Conservation (phyloP, 2,329 filamentous ascomycete genomes). For the Arthrobotrys conoides region DNA sequence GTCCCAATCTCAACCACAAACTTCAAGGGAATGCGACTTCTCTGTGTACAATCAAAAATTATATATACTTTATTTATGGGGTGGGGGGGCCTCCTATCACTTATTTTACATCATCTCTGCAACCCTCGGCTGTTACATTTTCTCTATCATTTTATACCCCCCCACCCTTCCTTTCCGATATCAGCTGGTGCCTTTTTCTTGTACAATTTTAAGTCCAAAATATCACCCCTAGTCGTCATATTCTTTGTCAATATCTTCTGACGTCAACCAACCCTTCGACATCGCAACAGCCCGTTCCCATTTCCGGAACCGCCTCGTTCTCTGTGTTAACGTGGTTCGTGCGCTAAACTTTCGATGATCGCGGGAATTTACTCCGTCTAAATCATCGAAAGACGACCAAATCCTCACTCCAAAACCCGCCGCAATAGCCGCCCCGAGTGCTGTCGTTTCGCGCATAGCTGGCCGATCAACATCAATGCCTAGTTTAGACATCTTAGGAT, state of each 20-base stretch:
- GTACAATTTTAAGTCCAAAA: not conserved
- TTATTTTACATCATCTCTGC: not conserved
- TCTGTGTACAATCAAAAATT: conserved; percentile 11
- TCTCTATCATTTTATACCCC: not conserved
- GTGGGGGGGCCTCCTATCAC: not conserved
- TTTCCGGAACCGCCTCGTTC: conserved; percentile 31
- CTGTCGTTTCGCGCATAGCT: conserved; percentile 90
- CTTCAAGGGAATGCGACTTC: not conserved
- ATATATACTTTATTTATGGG: conserved; percentile 1
- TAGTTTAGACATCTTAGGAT: conserved; percentile 12
- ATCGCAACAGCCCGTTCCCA: conserved; percentile 55
- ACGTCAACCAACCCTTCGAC: conserved; percentile 56
- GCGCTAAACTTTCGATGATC: conserved; percentile 43
- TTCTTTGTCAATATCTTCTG: conserved; percentile 55
- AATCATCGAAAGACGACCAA: conserved; percentile 37
- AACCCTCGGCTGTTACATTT: not conserved
- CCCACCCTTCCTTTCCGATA: not conserved
- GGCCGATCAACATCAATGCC: conserved; percentile 85
- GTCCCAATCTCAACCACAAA: not conserved
- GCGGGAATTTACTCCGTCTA: conserved; percentile 36
- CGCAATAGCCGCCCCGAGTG: conserved; percentile 88
- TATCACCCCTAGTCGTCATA: conserved; percentile 32
- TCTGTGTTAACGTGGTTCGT: conserved; percentile 20
- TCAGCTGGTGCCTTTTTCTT: not conserved
- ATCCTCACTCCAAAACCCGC: conserved; percentile 75